Evolutionary conservation across 495 filamentous ascomycete species (phyloP).

Genomic region (Hapsidospora chrysogenum): DNA sequence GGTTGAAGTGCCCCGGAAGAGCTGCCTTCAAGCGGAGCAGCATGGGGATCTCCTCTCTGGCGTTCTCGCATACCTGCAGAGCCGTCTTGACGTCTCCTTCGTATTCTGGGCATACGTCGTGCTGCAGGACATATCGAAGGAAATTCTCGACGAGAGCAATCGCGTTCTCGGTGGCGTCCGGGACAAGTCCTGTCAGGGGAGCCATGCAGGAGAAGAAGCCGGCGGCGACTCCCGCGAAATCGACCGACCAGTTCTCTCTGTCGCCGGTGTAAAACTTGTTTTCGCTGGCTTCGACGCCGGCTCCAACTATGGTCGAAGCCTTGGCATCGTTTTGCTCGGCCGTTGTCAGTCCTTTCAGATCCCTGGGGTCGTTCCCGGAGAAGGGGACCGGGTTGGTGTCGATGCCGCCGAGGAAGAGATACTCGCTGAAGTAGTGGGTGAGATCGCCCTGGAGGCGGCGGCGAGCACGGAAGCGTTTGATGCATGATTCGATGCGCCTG

Average conservation of each 20-base stretch:
- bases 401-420: slow-evolving; percentile 72
- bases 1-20: slow-evolving; percentile 64
- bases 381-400: slow-evolving; percentile 50
- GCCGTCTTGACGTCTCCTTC: slow-evolving; percentile 46
- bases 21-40: slow-evolving; percentile 25
- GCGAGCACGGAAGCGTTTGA: slow-evolving; percentile 60
- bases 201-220: slow-evolving; percentile 44
- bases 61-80: slow-evolving; percentile 46
- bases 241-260: slow-evolving; percentile 47
- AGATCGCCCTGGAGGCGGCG: slow-evolving; percentile 52
- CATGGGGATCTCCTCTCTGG: slow-evolving; percentile 46
- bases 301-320: slow-evolving; percentile 41
- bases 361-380: slow-evolving; percentile 38
- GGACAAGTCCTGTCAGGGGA: slow-evolving; percentile 8
- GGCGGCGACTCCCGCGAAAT: slow-evolving; percentile 60
- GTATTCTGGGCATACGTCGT: slow-evolving; percentile 77
- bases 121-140: slow-evolving; percentile 69
- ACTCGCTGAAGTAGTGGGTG: slow-evolving; percentile 54
- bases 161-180: slow-evolving; percentile 4
- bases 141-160: slow-evolving; percentile 60
- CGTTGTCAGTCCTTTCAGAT: slow-evolving; percentile 12
- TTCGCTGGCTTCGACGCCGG: slow-evolving; percentile 10
- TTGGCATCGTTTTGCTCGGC: slow-evolving; percentile 42
- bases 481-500: slow-evolving; percentile 71
- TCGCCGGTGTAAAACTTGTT: slow-evolving; percentile 26